phyloP scores from a whole-genome alignment of 371 early-diverging fungal species.

The Zopfochytrium polystomum region DNA sequence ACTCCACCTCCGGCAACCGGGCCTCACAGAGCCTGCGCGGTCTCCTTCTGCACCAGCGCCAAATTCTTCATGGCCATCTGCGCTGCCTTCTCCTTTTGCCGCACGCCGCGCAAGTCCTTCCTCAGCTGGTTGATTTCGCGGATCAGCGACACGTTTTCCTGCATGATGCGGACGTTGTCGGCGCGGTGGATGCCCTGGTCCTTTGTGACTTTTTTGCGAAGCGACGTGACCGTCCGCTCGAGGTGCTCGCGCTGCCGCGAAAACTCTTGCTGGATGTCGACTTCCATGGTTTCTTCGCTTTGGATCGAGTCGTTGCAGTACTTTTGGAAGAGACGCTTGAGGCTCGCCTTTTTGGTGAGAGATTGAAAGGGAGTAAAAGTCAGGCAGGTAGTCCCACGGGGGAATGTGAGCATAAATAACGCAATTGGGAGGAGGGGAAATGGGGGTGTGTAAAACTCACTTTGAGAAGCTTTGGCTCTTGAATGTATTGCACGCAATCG shows the following conservation, averaged over 20 bases:
- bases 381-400: too few species aligned
- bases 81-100: slow-evolving; percentile 40
- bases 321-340: slow-evolving; percentile 51
- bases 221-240: slow-evolving; percentile 50
- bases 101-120: slow-evolving; percentile 36
- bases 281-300: slow-evolving; percentile 33
- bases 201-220: slow-evolving; percentile 45
- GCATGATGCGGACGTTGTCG: slow-evolving; percentile 53
- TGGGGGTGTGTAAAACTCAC: slow-evolving; percentile 16
- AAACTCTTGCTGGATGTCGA: slow-evolving; percentile 51
- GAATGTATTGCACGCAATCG: slow-evolving; percentile 42
- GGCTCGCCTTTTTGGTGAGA: slow-evolving; percentile 25
- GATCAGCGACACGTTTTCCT: slow-evolving; percentile 54
- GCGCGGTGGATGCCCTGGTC: slow-evolving; percentile 46
- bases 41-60: too few species aligned
- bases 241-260: slow-evolving; percentile 52
- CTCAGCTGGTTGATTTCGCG: slow-evolving; percentile 53
- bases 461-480: slow-evolving; percentile 51
- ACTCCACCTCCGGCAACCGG: too few species aligned
- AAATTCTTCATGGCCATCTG: slow-evolving; percentile 35
- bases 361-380: background rate
- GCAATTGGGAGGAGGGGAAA: too few species aligned
- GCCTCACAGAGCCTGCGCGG: too few species aligned
- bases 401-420: background rate
- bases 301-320: slow-evolving; percentile 44